Evolutionary conservation across 2,329 filamentous ascomycete species (phyloP), one percentile per base, ranked within the genome.

Genomic region (Aspergillus pseudotamarii): DNA sequence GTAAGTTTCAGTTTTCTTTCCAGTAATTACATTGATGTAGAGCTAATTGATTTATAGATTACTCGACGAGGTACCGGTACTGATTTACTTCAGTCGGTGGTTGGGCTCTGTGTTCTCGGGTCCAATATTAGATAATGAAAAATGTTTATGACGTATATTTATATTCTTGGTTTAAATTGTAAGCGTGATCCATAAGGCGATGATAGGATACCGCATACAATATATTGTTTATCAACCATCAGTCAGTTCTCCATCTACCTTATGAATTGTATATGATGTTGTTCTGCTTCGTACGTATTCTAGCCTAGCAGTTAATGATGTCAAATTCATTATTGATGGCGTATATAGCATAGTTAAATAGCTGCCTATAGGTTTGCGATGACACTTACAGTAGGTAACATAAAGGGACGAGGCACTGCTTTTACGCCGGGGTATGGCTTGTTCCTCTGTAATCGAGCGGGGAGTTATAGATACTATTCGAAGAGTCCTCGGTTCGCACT

Each of bases 61-160:
- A 90, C 73, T 90, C 87, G 41, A 91, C 89, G 2, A 83, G 89
- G 73, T 91, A 91, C 73, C 81, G 89, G 62, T 91, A 91, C 75
- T 91, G 66, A 71, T 41, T 9, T 56, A 4, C 43, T 61, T 56
- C 12, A 6, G 50, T n/a, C 16, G 32, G 36, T 53, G 46, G 53
- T 56, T 58, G 23, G 26, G n/a, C 32, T 41, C 57, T 61, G 46
- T 46, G n/a, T 59, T 64, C 51, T 60, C 2, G 11, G 21, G 23
- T 14, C 14, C 45, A 26, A 28, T 10, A 26, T 14, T 16, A 4
- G 53, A 61, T 19, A 45, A 32, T 48, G 41, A 36, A 57, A 32
- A 21, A 45, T 48, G 12, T 12, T 48, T 16, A 48, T 48, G 45
- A 48, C 23, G 45, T 57, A 28, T 9, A 32, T 30, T 5, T 43